These are phyloP conservation scores for Lactarius evosmus DNA, from an alignment of 768 basidiomycete species.

Conservation along the genomic window DNA sequence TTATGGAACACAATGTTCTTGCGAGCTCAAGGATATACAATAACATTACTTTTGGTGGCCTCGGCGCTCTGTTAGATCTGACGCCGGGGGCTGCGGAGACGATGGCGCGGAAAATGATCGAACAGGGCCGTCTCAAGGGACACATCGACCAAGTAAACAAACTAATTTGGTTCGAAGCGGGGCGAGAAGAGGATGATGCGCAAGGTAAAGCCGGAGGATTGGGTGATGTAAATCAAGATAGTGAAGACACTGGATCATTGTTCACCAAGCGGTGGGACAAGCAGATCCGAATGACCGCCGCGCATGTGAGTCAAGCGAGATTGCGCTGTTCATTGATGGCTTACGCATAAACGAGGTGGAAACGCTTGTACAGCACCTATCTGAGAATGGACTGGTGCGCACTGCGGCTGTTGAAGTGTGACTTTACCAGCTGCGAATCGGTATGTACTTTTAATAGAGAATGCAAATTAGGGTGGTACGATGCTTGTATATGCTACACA, in stretches of 20 bases:
- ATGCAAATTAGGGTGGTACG: conserved; percentile 24
- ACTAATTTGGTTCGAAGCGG: conserved; percentile 89
- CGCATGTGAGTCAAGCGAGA: conserved; percentile 56
- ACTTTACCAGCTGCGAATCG: conserved; percentile 9
- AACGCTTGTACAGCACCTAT: conserved; percentile 79
- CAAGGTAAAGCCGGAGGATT: conserved; percentile 94
- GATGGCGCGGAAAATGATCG: conserved; percentile 98
- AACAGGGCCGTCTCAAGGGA: conserved; percentile 90
- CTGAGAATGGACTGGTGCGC: conserved; percentile 64
- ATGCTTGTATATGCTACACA: conserved; percentile 32
- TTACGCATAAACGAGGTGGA: conserved; percentile 55
- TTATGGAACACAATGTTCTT: conserved; percentile 98
- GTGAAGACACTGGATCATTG: conserved; percentile 82
- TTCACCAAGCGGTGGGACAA: conserved; percentile 96
- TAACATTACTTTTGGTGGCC: conserved; percentile 93
- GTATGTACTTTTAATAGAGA: conserved; percentile 17
- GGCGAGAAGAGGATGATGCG: conserved; percentile 83
- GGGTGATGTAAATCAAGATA: conserved; percentile 81
- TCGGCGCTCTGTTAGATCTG: conserved; percentile 85
- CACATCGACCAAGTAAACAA: conserved; percentile 95
- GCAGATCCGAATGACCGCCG: conserved; percentile 84
- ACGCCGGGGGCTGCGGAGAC: conserved; percentile 92
- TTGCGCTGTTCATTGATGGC: conserved; percentile 1
- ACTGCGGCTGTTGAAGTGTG: conserved; percentile 31
- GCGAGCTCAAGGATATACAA: conserved; percentile 97